Evolutionary conservation across 2,329 filamentous ascomycete genomes (phyloP).

Genomic region (Coleophoma eucalyptorum): DNA sequence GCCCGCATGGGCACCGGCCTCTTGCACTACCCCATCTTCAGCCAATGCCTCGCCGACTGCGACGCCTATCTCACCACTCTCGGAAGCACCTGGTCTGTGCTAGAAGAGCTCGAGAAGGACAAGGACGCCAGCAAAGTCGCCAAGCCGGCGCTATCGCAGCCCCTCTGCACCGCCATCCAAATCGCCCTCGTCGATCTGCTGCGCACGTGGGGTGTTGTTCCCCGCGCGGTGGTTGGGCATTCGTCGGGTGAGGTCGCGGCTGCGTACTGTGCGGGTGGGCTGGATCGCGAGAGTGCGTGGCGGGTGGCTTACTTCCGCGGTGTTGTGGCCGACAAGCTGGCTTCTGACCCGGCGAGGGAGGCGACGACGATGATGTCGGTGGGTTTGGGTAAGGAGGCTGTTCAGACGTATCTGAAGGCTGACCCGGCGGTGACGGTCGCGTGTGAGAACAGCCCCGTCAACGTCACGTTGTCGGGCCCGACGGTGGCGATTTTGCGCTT

Average conservation of each 20-base stretch:
- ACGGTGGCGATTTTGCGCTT: background rate
- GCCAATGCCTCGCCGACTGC: background rate
- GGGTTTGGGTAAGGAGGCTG: background rate
- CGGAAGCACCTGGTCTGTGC: constrained; percentile 3
- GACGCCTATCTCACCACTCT: constrained; percentile 1
- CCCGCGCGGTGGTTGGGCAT: constrained; percentile 35
- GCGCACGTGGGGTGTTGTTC: constrained; percentile 32
- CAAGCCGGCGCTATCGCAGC: constrained; percentile 28
- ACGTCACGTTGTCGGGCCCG: constrained; percentile 12
- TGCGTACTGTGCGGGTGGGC: constrained; percentile 33
- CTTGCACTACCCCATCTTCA: constrained; percentile 1
- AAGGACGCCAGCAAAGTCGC: constrained; percentile 29
- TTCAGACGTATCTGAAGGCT: background rate
- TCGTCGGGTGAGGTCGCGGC: constrained; percentile 42
- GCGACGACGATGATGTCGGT: background rate
- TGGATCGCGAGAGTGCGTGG: constrained; percentile 27
- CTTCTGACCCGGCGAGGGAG: background rate
- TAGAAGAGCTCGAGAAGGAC: background rate
- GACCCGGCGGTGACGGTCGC: constrained; percentile 11
- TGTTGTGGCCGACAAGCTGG: background rate
- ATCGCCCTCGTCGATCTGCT: constrained; percentile 38
- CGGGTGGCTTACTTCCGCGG: constrained; percentile 38
- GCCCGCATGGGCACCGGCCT: constrained; percentile 4
- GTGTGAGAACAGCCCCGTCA: constrained; percentile 17
- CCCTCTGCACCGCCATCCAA: constrained; percentile 41